A percentile compares a stretch with the other conserved stretches of the same genome.
Conservation (phyloP, 2,329 filamentous ascomycete genomes). For the Sporothrix pseudoabietina region DNA sequence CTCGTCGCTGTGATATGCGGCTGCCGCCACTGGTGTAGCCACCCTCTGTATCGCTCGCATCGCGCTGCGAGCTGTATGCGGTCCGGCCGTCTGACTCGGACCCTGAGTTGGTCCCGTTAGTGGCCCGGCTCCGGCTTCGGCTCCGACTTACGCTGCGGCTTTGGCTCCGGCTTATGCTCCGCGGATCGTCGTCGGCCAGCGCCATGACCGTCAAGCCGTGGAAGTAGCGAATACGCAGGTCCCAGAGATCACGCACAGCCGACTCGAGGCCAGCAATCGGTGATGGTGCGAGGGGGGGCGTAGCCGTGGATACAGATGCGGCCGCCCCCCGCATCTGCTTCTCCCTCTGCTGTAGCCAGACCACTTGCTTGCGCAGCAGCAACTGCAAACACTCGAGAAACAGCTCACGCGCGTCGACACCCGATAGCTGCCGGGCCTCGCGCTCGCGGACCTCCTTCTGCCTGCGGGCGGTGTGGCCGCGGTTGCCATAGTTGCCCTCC, state of each 20-base stretch:
- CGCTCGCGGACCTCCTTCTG: slow-evolving; percentile 61
- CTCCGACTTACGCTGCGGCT: slow-evolving; percentile 28
- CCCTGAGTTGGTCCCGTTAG: slow-evolving; percentile 7
- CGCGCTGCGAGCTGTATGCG: slow-evolving; percentile 33
- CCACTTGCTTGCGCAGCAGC: slow-evolving; percentile 77
- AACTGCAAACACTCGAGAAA: slow-evolving; percentile 85
- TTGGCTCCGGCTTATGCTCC: slow-evolving; percentile 33
- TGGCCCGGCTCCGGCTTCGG: slow-evolving; percentile 26
- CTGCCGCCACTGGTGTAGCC: slow-evolving; percentile 23
- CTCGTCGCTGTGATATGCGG: slow-evolving; percentile 2
- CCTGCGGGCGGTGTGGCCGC: slow-evolving; percentile 57
- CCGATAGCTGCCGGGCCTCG: slow-evolving; percentile 59
- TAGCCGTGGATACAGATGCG: not conserved
- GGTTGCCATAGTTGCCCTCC: slow-evolving; percentile 67
- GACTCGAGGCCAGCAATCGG: slow-evolving; percentile 69
- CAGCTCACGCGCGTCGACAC: slow-evolving; percentile 70
- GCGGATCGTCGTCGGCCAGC: slow-evolving; percentile 36
- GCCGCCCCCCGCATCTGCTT: slow-evolving; percentile 51
- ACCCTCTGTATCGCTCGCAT: slow-evolving; percentile 27
- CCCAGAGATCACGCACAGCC: slow-evolving; percentile 83
- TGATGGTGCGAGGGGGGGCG: slow-evolving; percentile 37
- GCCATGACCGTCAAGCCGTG: slow-evolving; percentile 53
- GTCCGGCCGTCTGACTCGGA: slow-evolving; percentile 28
- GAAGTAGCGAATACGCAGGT: slow-evolving; percentile 63
- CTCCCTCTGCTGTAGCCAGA: slow-evolving; percentile 69